A percentile compares a stretch with the other conserved stretches of the same genome.
phyloP scores from a whole-genome alignment of 2,329 filamentous ascomycete species.

The Hypoxylon sp. region DNA sequence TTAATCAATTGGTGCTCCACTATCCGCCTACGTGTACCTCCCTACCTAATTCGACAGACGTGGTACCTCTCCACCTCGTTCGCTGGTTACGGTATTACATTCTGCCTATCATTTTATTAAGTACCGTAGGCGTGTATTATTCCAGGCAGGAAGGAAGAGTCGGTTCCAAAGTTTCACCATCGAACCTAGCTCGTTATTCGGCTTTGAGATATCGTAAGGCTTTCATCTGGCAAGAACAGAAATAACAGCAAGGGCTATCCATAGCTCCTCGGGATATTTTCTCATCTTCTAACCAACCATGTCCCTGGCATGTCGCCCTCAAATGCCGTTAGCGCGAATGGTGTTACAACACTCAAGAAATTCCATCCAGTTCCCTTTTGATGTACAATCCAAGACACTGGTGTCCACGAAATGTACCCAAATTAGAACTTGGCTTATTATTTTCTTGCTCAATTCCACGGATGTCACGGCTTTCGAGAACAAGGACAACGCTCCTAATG shows the following conservation, averaged over 20 bases:
- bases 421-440: constrained; percentile 19
- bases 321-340: constrained; percentile 45
- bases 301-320: constrained; percentile 36
- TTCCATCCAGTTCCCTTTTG: constrained; percentile 39
- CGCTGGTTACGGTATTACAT: constrained; percentile 34
- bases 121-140: constrained; percentile 15
- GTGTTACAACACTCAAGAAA: constrained; percentile 38
- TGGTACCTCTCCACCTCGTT: constrained; percentile 32
- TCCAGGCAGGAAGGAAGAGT: constrained; percentile 12
- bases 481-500: constrained; percentile 37
- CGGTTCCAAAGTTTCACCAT: constrained; percentile 37
- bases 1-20: constrained; percentile 38
- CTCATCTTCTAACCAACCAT: constrained; percentile 38
- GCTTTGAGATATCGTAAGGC: constrained; percentile 16
- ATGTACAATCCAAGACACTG: constrained; percentile 35
- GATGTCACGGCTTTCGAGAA: constrained; percentile 18
- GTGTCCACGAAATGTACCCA: constrained; percentile 21
- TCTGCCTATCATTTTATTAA: constrained; percentile 22
- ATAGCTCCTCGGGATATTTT: constrained; percentile 38
- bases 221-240: background rate
- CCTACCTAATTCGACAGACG: constrained; percentile 36
- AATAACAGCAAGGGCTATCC: constrained; percentile 33
- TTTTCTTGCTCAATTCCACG: constrained; percentile 34
- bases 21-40: constrained; percentile 42
- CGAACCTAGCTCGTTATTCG: constrained; percentile 15